Percentiles rank a stretch among this genome's conserved stretches.
Evolutionary conservation across 2,329 filamentous ascomycete genomes (phyloP).

Genomic region (Didymosphaeria variabile): DNA sequence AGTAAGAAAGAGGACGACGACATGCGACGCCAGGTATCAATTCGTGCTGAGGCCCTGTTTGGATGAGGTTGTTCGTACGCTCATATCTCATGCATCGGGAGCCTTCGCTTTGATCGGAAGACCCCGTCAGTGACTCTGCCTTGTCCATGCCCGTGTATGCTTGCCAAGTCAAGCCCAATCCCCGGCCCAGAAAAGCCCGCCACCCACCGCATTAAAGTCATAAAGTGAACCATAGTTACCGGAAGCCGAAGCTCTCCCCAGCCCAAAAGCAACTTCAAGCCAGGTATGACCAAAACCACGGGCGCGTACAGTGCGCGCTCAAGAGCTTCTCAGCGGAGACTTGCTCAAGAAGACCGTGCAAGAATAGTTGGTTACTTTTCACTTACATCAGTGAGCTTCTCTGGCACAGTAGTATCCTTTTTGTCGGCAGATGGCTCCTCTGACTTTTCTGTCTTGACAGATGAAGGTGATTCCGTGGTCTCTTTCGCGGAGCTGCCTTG

Average conservation of each 20-base stretch:
- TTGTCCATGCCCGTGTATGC: slow-evolving; percentile 15
- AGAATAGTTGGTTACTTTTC: slow-evolving; percentile 30
- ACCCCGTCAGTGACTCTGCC: slow-evolving; percentile 32
- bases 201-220: slow-evolving; percentile 10
- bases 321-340: neutral
- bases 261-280: neutral
- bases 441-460: slow-evolving; percentile 49
- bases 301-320: neutral
- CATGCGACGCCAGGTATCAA: slow-evolving; percentile 50
- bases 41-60: slow-evolving; percentile 39
- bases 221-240: slow-evolving; percentile 11
- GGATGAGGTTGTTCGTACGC: slow-evolving; percentile 17
- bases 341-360: neutral
- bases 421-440: slow-evolving; percentile 25
- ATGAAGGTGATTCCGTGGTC: slow-evolving; percentile 47
- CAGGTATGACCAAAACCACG: slow-evolving; percentile 6
- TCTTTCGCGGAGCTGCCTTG: slow-evolving; percentile 28
- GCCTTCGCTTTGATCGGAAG: slow-evolving; percentile 28
- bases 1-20: slow-evolving; percentile 31
- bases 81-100: slow-evolving; percentile 22
- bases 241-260: slow-evolving; percentile 3
- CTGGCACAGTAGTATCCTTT: slow-evolving; percentile 27
- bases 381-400: slow-evolving; percentile 32
- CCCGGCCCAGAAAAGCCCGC: slow-evolving; percentile 4
- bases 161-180: slow-evolving; percentile 11